Base-by-base conservation (phyloP, 2,329 filamentous ascomycete genomes). In the Fusarium sp. region DNA sequence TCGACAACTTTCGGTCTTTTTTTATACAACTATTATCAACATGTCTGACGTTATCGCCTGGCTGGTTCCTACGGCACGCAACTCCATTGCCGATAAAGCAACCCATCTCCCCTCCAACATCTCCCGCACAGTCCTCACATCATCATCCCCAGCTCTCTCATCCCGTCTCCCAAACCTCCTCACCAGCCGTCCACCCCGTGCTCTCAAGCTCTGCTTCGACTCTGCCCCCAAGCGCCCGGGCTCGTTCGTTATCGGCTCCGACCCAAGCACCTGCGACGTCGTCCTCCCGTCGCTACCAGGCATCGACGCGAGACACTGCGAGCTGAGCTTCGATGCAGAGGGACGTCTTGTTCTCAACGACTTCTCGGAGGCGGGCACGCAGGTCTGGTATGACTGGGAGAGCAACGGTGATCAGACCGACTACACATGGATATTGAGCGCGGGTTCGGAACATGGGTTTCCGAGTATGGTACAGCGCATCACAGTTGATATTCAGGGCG, bases 341-440 rank as follows among this genome's bases (percentile, higher is more conserved):
- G 75, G 75, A 17, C 73, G 80, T 28, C 77, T 82, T 38, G 72
- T 81, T 6, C 76, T 82, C 10, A 75, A 78, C 51, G 81, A 82
- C 70, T 78, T 77, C 44, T 82, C 80, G 4, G 73, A 74, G 36
- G 34, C 51, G 19, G 81, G 81, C 15, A 82, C 81, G 2, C 77
- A 80, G 49, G 80, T 82, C 31, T 82, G 81, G 81, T 82, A 80
- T 70, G 80, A 81, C 57, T 80, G 78, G 76, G 76, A 77, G 57
- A 78, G 79, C 69, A 77, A 73, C 53, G 80, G 80, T 34, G 79
- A 82, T 61, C 76, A 73, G 46, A 74, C 71, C 4, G 76, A 78
- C 51, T 75, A 78, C 47, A 76, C 78, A 2, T 82, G 80, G 80
- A 62, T 79, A 21, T 68, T 82, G 39, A 76, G 75, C 64, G 67